These are phyloP conservation scores for Arabidopsis lyrata DNA, from an alignment of 441 rosid species.

Conservation along the genomic window DNA sequence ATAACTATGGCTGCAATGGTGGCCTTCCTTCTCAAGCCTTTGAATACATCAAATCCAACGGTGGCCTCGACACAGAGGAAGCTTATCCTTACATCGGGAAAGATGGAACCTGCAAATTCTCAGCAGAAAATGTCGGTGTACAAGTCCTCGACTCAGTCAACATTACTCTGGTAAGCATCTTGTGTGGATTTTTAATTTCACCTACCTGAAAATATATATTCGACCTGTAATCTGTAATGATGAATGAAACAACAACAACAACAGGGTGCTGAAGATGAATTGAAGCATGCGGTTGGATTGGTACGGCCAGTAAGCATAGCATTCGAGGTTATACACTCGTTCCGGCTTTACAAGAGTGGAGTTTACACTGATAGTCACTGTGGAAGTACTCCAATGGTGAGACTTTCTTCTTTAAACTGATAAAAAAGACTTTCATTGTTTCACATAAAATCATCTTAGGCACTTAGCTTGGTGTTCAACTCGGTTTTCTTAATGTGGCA, in stretches of 20 bases:
- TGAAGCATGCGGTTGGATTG: constrained; percentile 83
- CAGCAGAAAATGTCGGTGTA: constrained; percentile 75
- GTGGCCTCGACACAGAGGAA: constrained; percentile 93
- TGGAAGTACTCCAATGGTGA: constrained; percentile 82
- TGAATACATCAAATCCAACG: constrained; percentile 87
- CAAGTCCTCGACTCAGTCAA: constrained; percentile 72
- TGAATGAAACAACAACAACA: constrained; percentile 23
- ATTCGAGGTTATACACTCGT: constrained; percentile 67
- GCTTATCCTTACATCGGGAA: constrained; percentile 81
- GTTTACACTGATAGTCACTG: constrained; percentile 76
- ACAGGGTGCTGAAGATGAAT: constrained; percentile 93
- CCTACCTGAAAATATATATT: not conserved
- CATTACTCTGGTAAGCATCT: constrained; percentile 74
- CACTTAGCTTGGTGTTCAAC: not conserved
- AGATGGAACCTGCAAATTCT: constrained; percentile 77
- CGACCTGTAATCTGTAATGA: constrained; percentile 9
- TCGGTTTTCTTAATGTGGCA: constrained; percentile 4
- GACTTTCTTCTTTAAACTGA: constrained; percentile 33
- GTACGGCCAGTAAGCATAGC: constrained; percentile 95
- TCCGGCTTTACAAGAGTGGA: constrained; percentile 81
- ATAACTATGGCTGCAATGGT: constrained; percentile 87
- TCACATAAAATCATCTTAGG: constrained; percentile 6
- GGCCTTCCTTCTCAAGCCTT: constrained; percentile 99
- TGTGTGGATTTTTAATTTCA: not conserved
- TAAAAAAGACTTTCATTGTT: not conserved